Base-by-base conservation (phyloP, 1,139 yeast species). In the Chernovozyma sophiae-reginae region DNA sequence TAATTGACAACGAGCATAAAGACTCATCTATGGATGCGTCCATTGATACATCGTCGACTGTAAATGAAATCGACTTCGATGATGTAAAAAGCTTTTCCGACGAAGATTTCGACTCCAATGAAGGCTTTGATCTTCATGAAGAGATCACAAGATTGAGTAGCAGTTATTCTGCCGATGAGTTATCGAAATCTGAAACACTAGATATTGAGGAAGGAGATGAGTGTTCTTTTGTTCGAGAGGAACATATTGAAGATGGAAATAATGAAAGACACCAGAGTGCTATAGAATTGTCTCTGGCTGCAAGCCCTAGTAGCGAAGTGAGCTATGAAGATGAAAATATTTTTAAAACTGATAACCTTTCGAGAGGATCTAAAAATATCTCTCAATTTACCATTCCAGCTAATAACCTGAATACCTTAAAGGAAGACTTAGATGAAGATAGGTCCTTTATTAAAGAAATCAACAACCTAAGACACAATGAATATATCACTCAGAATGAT, bases 381-480 rank as follows among this genome's bases (percentile, higher is more conserved):
- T 13, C 29, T 26, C 6, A 16, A 6, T 26, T 26, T 12, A 13
- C 15, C 18, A 26, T 26, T 12, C 6, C 10, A 16, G 17, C 12
- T 11, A 13, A 26, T 13, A 15, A 23, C 11, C 25, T 19, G 30
- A 36, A 34, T 23, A 35, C 25, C 26, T 31, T 29, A 33, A 30
- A 28, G 18, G 37, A 35, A 10, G 27, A 36, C 17, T 24, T 27
- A 12, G 35, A 35, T 15, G 42, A 39, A 20, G 38, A 32, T 16
- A 37, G 42, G 5, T 35, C 35, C 4, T 62, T 62, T 39, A 48
- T 60, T 13, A 51, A 46, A 11, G 58, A 62, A 34, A 46, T 64
- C 31, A 52, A 54, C 37, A 65, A 65, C 43, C 41, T 65, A 36
- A 44, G 69, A 28, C 71, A 65, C 36, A 65, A 65, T 38, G 68